Evolutionary conservation across 306 rosid species (phyloP), one percentile per base, ranked within the genome.

Genomic region (Cicer judaicum): DNA sequence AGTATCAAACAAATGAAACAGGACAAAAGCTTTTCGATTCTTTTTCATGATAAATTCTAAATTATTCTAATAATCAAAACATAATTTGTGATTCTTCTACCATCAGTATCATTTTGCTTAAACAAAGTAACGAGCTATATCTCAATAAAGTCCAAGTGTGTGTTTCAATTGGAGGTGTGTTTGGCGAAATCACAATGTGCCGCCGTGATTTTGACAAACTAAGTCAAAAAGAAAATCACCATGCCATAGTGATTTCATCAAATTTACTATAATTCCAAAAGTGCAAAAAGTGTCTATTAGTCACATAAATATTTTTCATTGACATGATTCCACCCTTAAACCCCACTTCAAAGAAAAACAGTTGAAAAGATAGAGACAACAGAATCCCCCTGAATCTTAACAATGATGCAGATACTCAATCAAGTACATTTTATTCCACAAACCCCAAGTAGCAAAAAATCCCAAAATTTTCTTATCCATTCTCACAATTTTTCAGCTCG

Each of bases 361-460:
- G 15, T 24, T n/a, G 38, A 64, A 50, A 64, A 40, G 57, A 60
- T 4, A 7, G 15, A 54, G 54, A 57, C 47, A 62, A 34, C 29
- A 79, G 63, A 60, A 57, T 53, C 78, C 52, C 50, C 49, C 14
- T 2, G 72, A 70, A 81, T 66, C 71, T 78, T 50, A 56, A 52
- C 38, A 36, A 7, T 10, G 70, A 72, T 63, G 65, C 82, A 73
- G 57, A 82, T 46, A 57, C 55, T 74, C 48, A 8, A 60, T 44
- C 13, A 40, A 2, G 34, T 6, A 61, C 68, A 72, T 68, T 40
- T 39, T 7, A 29, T 67, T 63, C 56, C 29, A 52, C 8, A 48
- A 82, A 81, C 6, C 78, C 68, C 8, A 29, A 64, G 64, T 52
- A 64, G 59, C 46, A 75, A 1, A 64, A 69, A 86, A 77, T 71